phyloP scores from a whole-genome alignment of 2,329 filamentous ascomycete species.

The Blastomyces parvus region DNA sequence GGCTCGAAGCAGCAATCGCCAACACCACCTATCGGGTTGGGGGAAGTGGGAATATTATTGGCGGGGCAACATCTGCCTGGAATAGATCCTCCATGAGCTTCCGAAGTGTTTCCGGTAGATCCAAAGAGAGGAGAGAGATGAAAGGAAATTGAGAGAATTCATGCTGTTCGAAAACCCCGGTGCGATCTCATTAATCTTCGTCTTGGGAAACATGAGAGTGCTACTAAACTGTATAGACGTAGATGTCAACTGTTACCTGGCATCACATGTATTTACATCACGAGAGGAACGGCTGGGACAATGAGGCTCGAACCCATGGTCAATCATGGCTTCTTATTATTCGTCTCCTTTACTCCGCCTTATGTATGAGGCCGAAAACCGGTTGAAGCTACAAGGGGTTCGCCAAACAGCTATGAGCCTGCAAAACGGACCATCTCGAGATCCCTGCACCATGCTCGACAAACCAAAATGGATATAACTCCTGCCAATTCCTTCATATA shows the following conservation, averaged over 20 bases:
- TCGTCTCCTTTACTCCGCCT: background rate
- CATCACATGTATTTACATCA: background rate
- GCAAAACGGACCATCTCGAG: background rate
- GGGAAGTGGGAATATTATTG: background rate
- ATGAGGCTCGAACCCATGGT: background rate
- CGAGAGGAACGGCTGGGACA: background rate
- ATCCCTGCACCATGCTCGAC: background rate
- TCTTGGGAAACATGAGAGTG: background rate
- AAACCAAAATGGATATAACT: background rate
- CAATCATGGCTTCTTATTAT: background rate
- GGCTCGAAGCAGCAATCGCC: background rate
- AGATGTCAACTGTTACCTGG: background rate
- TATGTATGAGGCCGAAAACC: conserved; percentile 2
- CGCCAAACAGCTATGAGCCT: background rate
- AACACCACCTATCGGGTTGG: background rate
- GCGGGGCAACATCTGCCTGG: background rate
- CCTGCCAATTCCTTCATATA: background rate
- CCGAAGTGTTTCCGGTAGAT: background rate
- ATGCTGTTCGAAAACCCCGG: background rate
- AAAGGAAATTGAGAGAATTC: background rate
- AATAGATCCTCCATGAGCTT: background rate
- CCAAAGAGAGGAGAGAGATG: background rate
- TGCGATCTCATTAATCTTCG: background rate
- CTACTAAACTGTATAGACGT: background rate
- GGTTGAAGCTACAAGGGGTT: background rate